phyloP scores from a whole-genome alignment of 257 asterid species.

The Solanum tacnaense region DNA sequence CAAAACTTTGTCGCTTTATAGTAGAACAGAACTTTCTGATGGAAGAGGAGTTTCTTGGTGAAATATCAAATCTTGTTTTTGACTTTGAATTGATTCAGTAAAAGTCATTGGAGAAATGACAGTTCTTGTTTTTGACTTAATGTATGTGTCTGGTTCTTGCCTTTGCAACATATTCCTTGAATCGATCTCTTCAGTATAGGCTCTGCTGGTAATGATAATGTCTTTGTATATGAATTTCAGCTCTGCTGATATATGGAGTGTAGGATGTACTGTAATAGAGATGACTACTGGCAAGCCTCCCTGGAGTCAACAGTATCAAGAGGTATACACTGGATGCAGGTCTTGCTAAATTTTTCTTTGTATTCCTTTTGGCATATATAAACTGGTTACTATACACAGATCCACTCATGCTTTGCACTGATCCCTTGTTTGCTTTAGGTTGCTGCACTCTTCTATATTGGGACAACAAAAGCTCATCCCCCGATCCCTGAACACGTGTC shows the following conservation, averaged over 20 bases:
- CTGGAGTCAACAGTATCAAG: conserved; percentile 99
- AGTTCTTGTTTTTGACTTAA: background rate
- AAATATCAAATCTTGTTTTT: background rate
- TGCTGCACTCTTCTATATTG: conserved; percentile 96
- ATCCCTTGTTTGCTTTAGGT: conserved; percentile 33
- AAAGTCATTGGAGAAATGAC: background rate
- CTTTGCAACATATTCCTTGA: background rate
- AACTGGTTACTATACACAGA: background rate
- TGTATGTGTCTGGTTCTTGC: background rate
- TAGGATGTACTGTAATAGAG: conserved; percentile 97
- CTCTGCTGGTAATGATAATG: background rate
- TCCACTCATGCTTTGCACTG: background rate
- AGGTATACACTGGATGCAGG: conserved; percentile 10
- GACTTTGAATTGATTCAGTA: background rate
- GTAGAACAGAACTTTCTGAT: background rate
- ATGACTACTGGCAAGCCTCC: conserved; percentile 99
- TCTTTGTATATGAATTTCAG: conserved; percentile 19
- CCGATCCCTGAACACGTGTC: conserved; percentile 98
- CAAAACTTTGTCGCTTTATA: background rate
- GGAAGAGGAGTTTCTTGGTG: background rate
- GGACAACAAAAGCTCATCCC: conserved; percentile 98
- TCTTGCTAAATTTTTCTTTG: background rate
- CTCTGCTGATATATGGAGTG: conserved; percentile 99
- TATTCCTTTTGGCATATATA: background rate
- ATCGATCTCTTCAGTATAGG: background rate